phyloP scores from a whole-genome alignment of 1,284 basidiomycete genomes.

The Leccinum subrobustum region DNA sequence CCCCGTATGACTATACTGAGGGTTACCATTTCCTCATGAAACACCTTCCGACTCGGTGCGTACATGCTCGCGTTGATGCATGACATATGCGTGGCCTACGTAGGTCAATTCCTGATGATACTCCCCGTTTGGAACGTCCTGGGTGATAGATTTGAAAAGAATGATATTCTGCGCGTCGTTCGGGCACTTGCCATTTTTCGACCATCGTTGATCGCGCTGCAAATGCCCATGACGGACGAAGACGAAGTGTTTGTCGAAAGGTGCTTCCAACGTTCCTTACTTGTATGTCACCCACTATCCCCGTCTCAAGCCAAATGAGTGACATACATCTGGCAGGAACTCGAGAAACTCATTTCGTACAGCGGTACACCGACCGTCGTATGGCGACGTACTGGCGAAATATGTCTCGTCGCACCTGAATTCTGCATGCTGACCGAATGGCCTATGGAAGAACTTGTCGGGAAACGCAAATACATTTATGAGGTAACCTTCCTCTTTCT shows the following conservation, averaged over 20 bases:
- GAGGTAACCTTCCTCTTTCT: conserved; percentile 53
- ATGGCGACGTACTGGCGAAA: conserved; percentile 97
- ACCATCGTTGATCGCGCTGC: conserved; percentile 92
- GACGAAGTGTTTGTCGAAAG: conserved; percentile 96
- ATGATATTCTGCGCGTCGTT: conserved; percentile 92
- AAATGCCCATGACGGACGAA: conserved; percentile 91
- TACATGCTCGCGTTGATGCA: conserved; percentile 33
- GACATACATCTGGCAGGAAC: conserved; percentile 56
- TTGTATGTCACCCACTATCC: conserved; percentile 50
- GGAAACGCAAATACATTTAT: conserved; percentile 84
- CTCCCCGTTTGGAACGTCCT: conserved; percentile 15
- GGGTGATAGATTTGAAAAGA: conserved; percentile 83
- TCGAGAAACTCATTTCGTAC: conserved; percentile 95
- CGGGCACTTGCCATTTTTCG: conserved; percentile 93
- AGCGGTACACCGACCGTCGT: conserved; percentile 99
- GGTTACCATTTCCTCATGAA: conserved; percentile 95
- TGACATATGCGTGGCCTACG: conserved; percentile 39
- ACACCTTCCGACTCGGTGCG: conserved; percentile 80
- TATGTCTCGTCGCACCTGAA: conserved; percentile 94
- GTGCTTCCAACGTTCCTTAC: conserved; percentile 90
- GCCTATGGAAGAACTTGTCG: conserved; percentile 80
- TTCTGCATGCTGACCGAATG: conserved; percentile 94
- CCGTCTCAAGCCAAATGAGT: conserved; percentile 1
- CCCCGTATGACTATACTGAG: conserved; percentile 89
- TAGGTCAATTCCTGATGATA: conserved; percentile 43